phyloP scores from a whole-genome alignment of 345 rosid genomes.

The Pelargonium nanum region DNA sequence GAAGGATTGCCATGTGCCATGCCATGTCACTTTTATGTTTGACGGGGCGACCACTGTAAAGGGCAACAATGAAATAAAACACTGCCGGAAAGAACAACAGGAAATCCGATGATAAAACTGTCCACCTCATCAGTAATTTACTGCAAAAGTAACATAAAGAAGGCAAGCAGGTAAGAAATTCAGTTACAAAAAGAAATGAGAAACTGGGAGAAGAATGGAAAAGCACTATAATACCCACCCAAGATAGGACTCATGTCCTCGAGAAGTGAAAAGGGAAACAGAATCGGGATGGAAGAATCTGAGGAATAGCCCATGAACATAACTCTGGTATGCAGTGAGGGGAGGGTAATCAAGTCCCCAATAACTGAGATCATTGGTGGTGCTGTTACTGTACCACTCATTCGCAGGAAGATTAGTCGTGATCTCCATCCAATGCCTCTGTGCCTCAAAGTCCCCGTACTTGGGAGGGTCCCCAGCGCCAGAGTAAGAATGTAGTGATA shows the following conservation, averaged over 20 bases:
- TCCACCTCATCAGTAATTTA: conserved; percentile 86
- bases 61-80: conserved; percentile 48
- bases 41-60: conserved; percentile 18
- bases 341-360: conserved; percentile 99
- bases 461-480: conserved; percentile 77
- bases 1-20: conserved; percentile 65
- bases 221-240: conserved; percentile 90
- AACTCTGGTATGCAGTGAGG: conserved; percentile 90
- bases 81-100: conserved; percentile 76
- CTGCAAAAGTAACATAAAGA: conserved; percentile 29
- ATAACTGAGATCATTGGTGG: conserved; percentile 59
- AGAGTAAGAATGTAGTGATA: conserved; percentile 67
- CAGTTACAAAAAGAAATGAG: not conserved
- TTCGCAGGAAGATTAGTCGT: conserved; percentile 54
- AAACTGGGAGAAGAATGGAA: not conserved
- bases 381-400: conserved; percentile 69
- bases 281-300: conserved; percentile 55
- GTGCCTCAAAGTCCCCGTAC: conserved; percentile 93
- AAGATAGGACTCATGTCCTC: conserved; percentile 63
- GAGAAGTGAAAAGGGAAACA: conserved; percentile 53
- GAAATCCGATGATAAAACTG: conserved; percentile 71
- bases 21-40: conserved; percentile 32
- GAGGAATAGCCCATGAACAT: conserved; percentile 62
- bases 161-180: not conserved
- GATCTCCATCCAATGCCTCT: conserved; percentile 98